These are phyloP conservation scores for Alternaria infectoria DNA, from an alignment of 2,329 filamentous ascomycete genomes.

Conservation along the genomic window DNA sequence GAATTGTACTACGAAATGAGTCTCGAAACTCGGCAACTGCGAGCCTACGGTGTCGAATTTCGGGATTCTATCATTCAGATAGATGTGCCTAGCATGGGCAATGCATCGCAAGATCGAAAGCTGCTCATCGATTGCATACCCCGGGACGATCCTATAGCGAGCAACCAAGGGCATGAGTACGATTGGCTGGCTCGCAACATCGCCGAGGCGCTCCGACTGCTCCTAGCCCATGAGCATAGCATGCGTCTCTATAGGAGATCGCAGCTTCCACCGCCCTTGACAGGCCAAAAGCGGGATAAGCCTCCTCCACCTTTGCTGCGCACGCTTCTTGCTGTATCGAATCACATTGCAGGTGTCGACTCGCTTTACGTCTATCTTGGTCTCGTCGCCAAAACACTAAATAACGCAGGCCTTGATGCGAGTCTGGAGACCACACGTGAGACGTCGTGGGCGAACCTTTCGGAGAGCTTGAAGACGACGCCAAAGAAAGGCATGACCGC, in stretches of 20 bases:
- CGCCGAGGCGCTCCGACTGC: conserved; percentile 71
- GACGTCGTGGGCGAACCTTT: conserved; percentile 36
- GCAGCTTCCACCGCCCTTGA: conserved; percentile 65
- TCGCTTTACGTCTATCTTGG: conserved; percentile 46
- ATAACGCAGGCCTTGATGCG: conserved; percentile 39
- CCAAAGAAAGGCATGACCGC: conserved; percentile 35
- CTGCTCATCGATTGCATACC: conserved; percentile 72
- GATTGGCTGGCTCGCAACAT: conserved; percentile 68
- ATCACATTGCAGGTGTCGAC: conserved; percentile 53
- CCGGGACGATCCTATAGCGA: conserved; percentile 56
- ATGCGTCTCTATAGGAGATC: conserved; percentile 74
- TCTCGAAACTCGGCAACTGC: conserved; percentile 76
- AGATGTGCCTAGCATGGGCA: conserved; percentile 25
- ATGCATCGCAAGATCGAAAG: conserved; percentile 57
- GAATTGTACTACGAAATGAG: conserved; percentile 92
- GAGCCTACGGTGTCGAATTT: conserved; percentile 72
- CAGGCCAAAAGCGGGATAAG: conserved; percentile 56
- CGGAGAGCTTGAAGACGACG: conserved; percentile 35
- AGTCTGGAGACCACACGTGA: conserved; percentile 34
- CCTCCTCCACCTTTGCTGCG: conserved; percentile 65
- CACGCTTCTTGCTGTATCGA: conserved; percentile 61
- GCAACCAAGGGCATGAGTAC: conserved; percentile 32
- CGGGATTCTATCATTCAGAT: conserved; percentile 55
- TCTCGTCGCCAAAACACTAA: conserved; percentile 24
- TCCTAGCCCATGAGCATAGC: conserved; percentile 80